Conservation (phyloP, 2,329 filamentous ascomycete species). For the Fusarium proliferatum region DNA sequence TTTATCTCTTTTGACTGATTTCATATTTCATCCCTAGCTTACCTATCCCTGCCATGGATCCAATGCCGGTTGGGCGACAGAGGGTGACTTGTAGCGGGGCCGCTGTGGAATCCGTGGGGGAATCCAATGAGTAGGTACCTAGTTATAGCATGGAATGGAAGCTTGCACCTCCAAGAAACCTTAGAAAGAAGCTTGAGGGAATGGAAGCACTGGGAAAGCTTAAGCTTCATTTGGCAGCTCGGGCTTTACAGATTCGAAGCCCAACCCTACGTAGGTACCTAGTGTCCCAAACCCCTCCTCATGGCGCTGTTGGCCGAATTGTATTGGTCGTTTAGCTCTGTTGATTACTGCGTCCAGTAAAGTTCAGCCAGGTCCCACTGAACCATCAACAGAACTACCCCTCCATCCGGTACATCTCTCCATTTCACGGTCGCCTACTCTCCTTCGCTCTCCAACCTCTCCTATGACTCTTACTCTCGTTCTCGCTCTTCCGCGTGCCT, state of each 20-base stretch:
- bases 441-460: constrained; percentile 5
- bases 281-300: constrained; percentile 10
- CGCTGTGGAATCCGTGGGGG: not conserved
- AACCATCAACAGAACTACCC: constrained; percentile 16
- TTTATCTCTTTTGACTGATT: not conserved
- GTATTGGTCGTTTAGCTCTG: constrained; percentile 10
- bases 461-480: not conserved
- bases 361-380: constrained; percentile 19
- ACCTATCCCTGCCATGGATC: not conserved
- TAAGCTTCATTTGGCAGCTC: constrained; percentile 4
- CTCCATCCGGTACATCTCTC: constrained; percentile 15
- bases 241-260: not conserved
- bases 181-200: not conserved
- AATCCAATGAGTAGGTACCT: not conserved
- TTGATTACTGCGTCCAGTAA: not conserved
- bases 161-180: constrained; percentile 8
- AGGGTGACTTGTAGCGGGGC: not conserved
- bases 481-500: constrained; percentile 2
- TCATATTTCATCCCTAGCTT: not conserved
- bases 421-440: not conserved
- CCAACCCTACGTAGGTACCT: not conserved
- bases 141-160: not conserved
- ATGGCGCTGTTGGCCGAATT: constrained; percentile 7
- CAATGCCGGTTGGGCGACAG: not conserved
- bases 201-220: not conserved